Base-by-base conservation (phyloP, 192 early-diverging fungal genomes). In the Coemansia sp. region DNA sequence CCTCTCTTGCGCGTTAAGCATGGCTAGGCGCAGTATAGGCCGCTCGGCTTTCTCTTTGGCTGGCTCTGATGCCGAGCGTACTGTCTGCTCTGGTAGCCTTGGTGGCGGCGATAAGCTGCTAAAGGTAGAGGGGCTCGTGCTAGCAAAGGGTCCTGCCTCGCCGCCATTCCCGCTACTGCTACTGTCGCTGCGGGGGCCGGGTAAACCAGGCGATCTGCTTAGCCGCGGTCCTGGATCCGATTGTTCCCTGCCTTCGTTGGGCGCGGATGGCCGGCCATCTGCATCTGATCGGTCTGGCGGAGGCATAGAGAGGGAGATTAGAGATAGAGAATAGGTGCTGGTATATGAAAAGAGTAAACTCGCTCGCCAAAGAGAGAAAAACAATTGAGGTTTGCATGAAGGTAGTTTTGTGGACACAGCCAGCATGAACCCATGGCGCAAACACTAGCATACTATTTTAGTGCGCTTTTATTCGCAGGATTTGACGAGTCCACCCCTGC, bases 1-100 rank as follows among this genome's bases (percentile, higher is more conserved):
- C 33, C 39, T 60, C 25, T 72, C 65, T 45, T 68, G 69, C 3
- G 64, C 47, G 42, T 58, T 70, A 39, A 75, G 68, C 77, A 80
- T 80, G 13, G 72, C 69, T 37, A 80, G 69, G 8, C 69, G 77
- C 62, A 80, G 39, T 0, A 65, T 36, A 11, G 72, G 69, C 37
- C 69, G 68, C 50, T 52, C 53, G 20, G 37, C 42, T 41, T 45
- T 60, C 2, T 57, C 42, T 45, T 26, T 34, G 21, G 10, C 18
- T 14, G 39, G 10, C 33, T 38, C 55, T 59, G 53, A 14, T 33
- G 64, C 28, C 33, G 66, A 7, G 3, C 33, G 18, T 10, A 48
- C 50, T 43, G 56, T 20, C 7, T 42, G 65, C 36, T 67, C 61
- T 20, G 74, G 39, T 12, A 21, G 25, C 47, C 43, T 28, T 31